A percentile compares a stretch with the other conserved stretches of the same genome.
Conservation (phyloP, 1,284 basidiomycete genomes). For the Trametes sp. region DNA sequence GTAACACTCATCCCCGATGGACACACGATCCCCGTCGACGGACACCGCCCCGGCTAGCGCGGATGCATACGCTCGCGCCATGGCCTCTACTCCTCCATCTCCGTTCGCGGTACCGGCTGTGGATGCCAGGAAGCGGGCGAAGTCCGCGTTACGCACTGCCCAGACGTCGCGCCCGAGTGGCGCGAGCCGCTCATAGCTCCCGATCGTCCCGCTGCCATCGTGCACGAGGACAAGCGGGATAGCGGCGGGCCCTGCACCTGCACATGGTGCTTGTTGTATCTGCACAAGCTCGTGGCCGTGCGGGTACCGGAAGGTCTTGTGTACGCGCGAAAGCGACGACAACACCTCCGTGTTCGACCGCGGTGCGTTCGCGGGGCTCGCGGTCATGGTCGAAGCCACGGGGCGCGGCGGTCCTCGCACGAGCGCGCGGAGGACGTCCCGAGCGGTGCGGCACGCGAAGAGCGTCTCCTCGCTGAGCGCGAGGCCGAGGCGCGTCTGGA, state of each 20-base stretch:
- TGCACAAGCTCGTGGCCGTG: conserved; percentile 11
- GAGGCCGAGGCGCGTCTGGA: conserved; percentile 50
- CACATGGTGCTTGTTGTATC: conserved; percentile 20
- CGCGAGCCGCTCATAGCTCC: conserved; percentile 57
- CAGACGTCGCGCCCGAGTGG: conserved; percentile 60
- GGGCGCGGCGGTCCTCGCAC: background rate
- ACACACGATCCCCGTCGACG: conserved; percentile 11
- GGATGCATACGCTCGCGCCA: conserved; percentile 61
- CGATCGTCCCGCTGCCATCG: conserved; percentile 71
- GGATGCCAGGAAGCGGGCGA: conserved; percentile 35
- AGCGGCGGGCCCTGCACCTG: conserved; percentile 17
- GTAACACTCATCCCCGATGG: conserved; percentile 46
- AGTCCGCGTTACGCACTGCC: conserved; percentile 65
- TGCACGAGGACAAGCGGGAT: conserved; percentile 70
- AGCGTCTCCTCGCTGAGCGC: conserved; percentile 44
- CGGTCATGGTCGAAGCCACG: background rate
- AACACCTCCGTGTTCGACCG: too few relatives aligned
- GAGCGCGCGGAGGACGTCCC: conserved; percentile 16
- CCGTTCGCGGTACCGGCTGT: conserved; percentile 30
- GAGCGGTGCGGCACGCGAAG: conserved; percentile 16
- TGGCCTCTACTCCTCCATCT: conserved; percentile 50
- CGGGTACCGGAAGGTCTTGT: background rate
- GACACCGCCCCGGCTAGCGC: conserved; percentile 40
- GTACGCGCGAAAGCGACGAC: background rate
- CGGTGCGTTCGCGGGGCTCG: too few relatives aligned